Conservation (phyloP, 176 grass and related monocot genomes). For the Tillandsia leiboldiana region DNA sequence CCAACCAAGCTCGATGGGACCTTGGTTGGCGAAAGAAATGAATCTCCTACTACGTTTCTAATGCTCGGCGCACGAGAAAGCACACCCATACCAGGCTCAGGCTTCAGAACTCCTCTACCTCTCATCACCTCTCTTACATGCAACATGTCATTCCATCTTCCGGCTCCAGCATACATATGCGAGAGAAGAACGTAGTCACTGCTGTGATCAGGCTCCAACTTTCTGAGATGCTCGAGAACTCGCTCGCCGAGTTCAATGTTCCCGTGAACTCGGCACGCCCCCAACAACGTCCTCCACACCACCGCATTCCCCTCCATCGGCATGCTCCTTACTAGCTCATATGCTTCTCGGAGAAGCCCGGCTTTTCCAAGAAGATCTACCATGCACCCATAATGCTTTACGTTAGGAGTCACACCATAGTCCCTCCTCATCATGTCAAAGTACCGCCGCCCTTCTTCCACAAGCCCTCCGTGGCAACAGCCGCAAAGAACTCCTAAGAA, state of each 20-base stretch:
- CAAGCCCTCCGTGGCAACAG: constrained; percentile 22
- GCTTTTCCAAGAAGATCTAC: constrained; percentile 16
- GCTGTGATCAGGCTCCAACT: constrained; percentile 20
- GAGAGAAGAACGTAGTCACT: constrained; percentile 23
- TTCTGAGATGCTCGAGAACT: constrained; percentile 7
- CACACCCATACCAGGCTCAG: constrained; percentile 12
- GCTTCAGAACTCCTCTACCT: constrained; percentile 10
- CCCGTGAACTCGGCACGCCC: constrained; percentile 14
- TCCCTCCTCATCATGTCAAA: constrained; percentile 20
- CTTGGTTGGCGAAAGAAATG: background rate
- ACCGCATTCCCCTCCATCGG: constrained; percentile 16
- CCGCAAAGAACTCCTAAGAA: constrained; percentile 19
- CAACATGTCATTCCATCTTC: constrained; percentile 18
- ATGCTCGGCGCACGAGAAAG: background rate
- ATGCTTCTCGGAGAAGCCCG: constrained; percentile 14
- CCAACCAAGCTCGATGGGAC: background rate
- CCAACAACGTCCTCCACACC: constrained; percentile 24
- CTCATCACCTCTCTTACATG: constrained; percentile 18
- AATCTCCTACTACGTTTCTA: background rate
- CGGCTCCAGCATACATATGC: constrained; percentile 6
- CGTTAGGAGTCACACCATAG: background rate
- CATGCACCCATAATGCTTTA: constrained; percentile 21
- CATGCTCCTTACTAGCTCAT: constrained; percentile 11
- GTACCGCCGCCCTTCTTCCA: constrained; percentile 7
- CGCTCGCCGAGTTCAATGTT: constrained; percentile 9